Base-by-base conservation (phyloP, 2,329 filamentous ascomycete genomes). In the Emericellopsis atlantica region DNA sequence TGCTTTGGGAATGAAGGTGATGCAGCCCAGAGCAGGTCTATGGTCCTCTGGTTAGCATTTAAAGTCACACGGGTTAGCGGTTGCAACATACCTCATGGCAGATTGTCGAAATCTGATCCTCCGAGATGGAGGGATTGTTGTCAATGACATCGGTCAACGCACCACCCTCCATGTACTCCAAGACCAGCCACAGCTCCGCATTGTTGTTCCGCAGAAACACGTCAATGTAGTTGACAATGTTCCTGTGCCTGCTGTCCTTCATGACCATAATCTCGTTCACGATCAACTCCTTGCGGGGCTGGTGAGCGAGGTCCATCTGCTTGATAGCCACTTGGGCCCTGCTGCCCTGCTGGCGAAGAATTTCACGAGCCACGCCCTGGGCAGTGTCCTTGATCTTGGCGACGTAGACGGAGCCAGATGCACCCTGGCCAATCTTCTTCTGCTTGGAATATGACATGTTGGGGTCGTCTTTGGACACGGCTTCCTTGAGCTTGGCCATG, bases 231-330 rank as follows among this genome's bases (percentile, higher is more conserved):
- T 98, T 98, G 63, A 98, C 92, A 68, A 98, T 98, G 63, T 98
- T 98, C 45, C 84, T 81, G 61, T 98, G 92, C 58, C 89, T 85
- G 69, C 87, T 95, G 66, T 98, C 92, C 68, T 96, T 95, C 92
- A 98, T 98, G 45, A 98, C 92, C 67, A 98, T 93, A 56, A 98
- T 98, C 57, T 98, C 92, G 61, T 98, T 98, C 40, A 98, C 92
- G 55, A 98, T 98, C 54, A 98, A 69, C 64, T 98, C 92, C 70
- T 98, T 98, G 44, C 92, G 76, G 37, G 92, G 92, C 62, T 98
- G 92, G 57, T 94, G 92, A 39, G 90, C 87, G 42, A 98, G 76
- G 65, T 98, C 92, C 92, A 98, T 98, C 66, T 98, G 92, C 69
- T 98, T 98, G 59, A 98, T 98, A 34, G 92, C 92, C 46, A 98